Percentiles rank a stretch among this genome's conserved stretches.
phyloP scores from a whole-genome alignment of 768 basidiomycete species.

The Serpula lacrymans region DNA sequence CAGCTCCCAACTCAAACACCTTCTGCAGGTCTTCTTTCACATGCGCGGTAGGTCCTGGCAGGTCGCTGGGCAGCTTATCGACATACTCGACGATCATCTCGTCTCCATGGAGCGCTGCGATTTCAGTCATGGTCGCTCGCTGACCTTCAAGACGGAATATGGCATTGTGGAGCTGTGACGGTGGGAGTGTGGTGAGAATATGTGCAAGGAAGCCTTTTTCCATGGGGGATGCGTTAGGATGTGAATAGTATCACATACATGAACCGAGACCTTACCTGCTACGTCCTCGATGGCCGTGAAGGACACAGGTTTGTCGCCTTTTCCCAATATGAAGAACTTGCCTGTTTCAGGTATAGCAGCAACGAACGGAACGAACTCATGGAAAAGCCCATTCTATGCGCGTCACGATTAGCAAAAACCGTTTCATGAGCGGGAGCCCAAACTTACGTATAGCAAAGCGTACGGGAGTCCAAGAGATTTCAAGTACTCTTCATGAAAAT shows the following conservation, averaged over 20 bases:
- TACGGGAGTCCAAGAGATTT: neutral
- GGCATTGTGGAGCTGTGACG: conserved; percentile 9
- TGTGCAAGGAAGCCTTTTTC: conserved; percentile 24
- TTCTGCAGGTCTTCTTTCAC: conserved; percentile 1
- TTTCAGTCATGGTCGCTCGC: conserved; percentile 8
- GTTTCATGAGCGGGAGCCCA: too few relatives aligned
- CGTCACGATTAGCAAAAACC: too few relatives aligned
- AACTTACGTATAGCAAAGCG: neutral
- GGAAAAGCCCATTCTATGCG: conserved; percentile 17
- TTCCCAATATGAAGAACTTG: conserved; percentile 14
- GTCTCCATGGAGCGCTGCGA: conserved; percentile 9
- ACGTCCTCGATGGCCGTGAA: conserved; percentile 23
- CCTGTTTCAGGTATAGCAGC: conserved; percentile 13
- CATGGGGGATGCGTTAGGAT: too few relatives aligned
- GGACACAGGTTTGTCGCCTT: conserved; percentile 17
- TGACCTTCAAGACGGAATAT: conserved; percentile 20
- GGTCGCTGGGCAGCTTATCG: conserved; percentile 10
- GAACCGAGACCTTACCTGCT: conserved; percentile 10
- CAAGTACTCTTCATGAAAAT: too few relatives aligned
- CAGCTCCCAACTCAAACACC: conserved; percentile 10
- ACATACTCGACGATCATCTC: conserved; percentile 11
- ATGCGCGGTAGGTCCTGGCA: conserved; percentile 13
- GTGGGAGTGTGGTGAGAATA: conserved; percentile 13
- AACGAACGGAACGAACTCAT: conserved; percentile 23
- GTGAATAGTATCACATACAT: too few relatives aligned